Conservation (phyloP, 1,139 yeast genomes). For the Torulaspora pretoriensis region DNA sequence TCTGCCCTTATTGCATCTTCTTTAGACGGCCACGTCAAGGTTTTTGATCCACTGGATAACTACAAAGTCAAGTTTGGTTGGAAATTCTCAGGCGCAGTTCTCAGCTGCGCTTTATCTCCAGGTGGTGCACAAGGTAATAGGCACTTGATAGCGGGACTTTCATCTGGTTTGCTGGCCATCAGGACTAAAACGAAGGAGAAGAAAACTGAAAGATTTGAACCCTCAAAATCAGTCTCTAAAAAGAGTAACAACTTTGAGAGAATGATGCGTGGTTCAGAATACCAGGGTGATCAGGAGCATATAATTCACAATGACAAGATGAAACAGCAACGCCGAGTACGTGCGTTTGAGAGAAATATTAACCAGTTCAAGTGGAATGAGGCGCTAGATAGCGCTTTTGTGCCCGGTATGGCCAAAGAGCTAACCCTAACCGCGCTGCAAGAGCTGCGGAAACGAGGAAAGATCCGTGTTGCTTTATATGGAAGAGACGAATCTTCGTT, state of each 20-base stretch:
- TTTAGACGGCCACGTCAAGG: slow-evolving; percentile 93
- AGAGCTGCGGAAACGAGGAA: slow-evolving; percentile 84
- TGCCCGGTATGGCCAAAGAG: slow-evolving; percentile 72
- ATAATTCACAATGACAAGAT: slow-evolving; percentile 57
- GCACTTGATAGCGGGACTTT: slow-evolving; percentile 91
- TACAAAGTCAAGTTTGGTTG: slow-evolving; percentile 96
- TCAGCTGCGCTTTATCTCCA: slow-evolving; percentile 88
- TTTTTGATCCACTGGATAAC: slow-evolving; percentile 71
- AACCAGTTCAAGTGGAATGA: slow-evolving; percentile 90
- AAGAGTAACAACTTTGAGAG: slow-evolving; percentile 51
- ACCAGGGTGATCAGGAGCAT: slow-evolving; percentile 84
- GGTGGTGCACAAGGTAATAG: slow-evolving; percentile 48
- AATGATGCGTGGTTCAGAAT: slow-evolving; percentile 88
- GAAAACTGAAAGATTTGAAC: slow-evolving; percentile 47
- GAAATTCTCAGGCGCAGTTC: slow-evolving; percentile 93
- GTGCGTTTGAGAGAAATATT: slow-evolving; percentile 76
- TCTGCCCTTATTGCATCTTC: slow-evolving; percentile 88
- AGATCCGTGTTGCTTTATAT: slow-evolving; percentile 68
- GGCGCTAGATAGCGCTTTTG: slow-evolving; percentile 83
- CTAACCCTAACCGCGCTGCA: slow-evolving; percentile 73
- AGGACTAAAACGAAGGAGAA: slow-evolving; percentile 78
- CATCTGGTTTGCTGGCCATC: slow-evolving; percentile 82
- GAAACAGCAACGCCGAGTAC: slow-evolving; percentile 54
- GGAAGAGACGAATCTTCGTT: slow-evolving; percentile 83
- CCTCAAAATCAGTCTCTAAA: slow-evolving; percentile 20